Percentiles rank a stretch among this genome's conserved stretches.
phyloP scores from a whole-genome alignment of 495 filamentous ascomycete genomes.

The Penicillium fimorum region DNA sequence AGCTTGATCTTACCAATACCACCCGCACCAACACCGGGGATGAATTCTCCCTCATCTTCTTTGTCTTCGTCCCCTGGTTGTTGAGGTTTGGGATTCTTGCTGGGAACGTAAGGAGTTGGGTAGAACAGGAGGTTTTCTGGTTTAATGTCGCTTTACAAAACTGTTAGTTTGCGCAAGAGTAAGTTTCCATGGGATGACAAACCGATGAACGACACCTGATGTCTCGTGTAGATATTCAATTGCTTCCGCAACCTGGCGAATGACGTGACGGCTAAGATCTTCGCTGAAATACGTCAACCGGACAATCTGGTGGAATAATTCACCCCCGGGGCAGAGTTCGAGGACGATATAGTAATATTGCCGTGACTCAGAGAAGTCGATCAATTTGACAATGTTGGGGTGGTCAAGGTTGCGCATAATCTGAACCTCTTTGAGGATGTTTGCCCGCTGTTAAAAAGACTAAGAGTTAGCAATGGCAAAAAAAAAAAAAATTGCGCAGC shows the following conservation, averaged over 20 bases:
- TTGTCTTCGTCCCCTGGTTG: conserved; percentile 93
- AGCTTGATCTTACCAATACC: conserved; percentile 96
- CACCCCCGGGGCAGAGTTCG: conserved; percentile 91
- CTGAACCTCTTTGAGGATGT: conserved; percentile 97
- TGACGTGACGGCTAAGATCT: conserved; percentile 90
- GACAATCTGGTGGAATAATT: conserved; percentile 98
- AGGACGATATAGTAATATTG: conserved; percentile 98
- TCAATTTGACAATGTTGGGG: conserved; percentile 87
- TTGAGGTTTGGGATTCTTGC: conserved; percentile 72
- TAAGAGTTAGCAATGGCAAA: conserved; percentile 12
- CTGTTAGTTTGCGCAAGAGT: conserved; percentile 13
- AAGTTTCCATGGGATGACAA: conserved; percentile 31
- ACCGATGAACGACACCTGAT: conserved; percentile 95
- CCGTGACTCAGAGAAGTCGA: conserved; percentile 88
- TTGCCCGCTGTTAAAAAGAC: conserved; percentile 67
- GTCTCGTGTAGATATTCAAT: conserved; percentile 94
- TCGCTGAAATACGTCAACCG: conserved; percentile 98
- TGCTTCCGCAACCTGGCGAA: conserved; percentile 87
- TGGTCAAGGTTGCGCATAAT: conserved; percentile 98
- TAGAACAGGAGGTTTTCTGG: conserved; percentile 96
- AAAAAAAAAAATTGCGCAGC: not conserved
- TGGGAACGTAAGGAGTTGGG: conserved; percentile 76
- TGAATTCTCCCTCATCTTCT: conserved; percentile 93
- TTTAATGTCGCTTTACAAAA: conserved; percentile 80
- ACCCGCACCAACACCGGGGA: conserved; percentile 77